phyloP scores from a whole-genome alignment of 2,329 filamentous ascomycete species.

The Verticillium klebahnii region DNA sequence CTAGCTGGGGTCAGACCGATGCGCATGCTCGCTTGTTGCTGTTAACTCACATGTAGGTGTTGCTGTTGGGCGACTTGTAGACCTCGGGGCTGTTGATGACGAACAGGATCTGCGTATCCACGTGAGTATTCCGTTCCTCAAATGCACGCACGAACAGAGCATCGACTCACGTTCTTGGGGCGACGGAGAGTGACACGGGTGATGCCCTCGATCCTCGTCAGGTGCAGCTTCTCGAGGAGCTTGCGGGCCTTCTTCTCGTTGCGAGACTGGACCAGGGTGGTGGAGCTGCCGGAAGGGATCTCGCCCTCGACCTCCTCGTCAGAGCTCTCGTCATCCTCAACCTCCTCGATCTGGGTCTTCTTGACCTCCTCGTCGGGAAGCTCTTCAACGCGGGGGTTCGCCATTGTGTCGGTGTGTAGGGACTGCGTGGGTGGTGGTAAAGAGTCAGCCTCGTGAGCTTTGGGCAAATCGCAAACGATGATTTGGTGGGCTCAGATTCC shows the following conservation, averaged over 20 bases:
- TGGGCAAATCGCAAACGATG: neutral
- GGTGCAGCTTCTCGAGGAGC: conserved; percentile 95
- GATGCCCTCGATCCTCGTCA: conserved; percentile 95
- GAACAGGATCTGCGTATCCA: conserved; percentile 75
- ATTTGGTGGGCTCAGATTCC: conserved; percentile 8
- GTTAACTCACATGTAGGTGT: conserved; percentile 92
- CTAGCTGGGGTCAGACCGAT: conserved; percentile 37
- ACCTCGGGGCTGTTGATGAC: conserved; percentile 99
- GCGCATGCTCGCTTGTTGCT: neutral
- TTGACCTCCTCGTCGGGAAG: conserved; percentile 85
- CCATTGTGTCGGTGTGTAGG: conserved; percentile 62
- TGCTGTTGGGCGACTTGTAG: conserved; percentile 98
- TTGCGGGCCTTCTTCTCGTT: conserved; percentile 99
- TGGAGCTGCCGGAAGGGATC: conserved; percentile 70
- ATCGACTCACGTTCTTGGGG: conserved; percentile 92
- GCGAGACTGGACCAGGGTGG: conserved; percentile 90
- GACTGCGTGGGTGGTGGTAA: conserved; percentile 14
- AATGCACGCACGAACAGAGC: neutral
- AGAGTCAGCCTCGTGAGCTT: conserved; percentile 14
- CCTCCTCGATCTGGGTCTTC: conserved; percentile 74
- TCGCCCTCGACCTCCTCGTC: conserved; percentile 75
- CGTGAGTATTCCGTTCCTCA: neutral
- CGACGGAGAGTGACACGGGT: conserved; percentile 96
- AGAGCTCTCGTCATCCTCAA: conserved; percentile 64
- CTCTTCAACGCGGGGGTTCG: conserved; percentile 97